Evolutionary conservation across 2,329 filamentous ascomycete species (phyloP).

Genomic region (Verticillium nonalfalfae): DNA sequence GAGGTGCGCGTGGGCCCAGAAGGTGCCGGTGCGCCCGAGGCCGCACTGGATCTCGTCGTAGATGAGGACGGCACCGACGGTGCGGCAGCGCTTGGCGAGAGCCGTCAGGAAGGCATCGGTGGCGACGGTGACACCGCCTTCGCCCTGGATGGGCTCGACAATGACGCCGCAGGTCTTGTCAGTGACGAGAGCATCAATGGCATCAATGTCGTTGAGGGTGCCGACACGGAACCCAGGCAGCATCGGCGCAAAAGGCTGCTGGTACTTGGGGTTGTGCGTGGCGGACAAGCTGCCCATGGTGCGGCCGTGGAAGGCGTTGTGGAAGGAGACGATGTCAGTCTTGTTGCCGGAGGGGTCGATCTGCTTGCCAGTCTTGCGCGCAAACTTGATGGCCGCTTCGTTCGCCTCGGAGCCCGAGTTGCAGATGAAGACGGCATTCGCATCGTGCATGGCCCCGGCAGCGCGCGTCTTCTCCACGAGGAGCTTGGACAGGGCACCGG

Average conservation of each 20-base stretch:
- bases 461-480: slow-evolving; percentile 76
- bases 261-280: slow-evolving; percentile 96
- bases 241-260: slow-evolving; percentile 92
- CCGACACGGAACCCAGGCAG: slow-evolving; percentile 87
- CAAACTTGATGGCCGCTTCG: slow-evolving; percentile 95
- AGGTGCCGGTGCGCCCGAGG: slow-evolving; percentile 73
- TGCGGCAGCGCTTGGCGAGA: slow-evolving; percentile 76
- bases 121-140: slow-evolving; percentile 85
- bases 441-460: slow-evolving; percentile 76
- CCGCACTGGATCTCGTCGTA: slow-evolving; percentile 98
- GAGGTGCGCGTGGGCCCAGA: slow-evolving; percentile 82
- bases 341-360: slow-evolving; percentile 67
- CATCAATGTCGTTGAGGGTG: slow-evolving; percentile 73
- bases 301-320: slow-evolving; percentile 89
- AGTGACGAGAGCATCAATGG: slow-evolving; percentile 68
- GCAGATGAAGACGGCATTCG: slow-evolving; percentile 79
- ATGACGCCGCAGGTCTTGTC: slow-evolving; percentile 89
- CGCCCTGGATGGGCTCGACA: slow-evolving; percentile 94
- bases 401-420: slow-evolving; percentile 98
- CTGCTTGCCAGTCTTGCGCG: slow-evolving; percentile 80
- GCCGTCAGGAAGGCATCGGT: slow-evolving; percentile 76
- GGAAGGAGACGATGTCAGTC: slow-evolving; percentile 82
- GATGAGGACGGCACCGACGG: slow-evolving; percentile 83
- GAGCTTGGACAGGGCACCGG: slow-evolving; percentile 77
- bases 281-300: slow-evolving; percentile 95